Evolutionary conservation across 257 asterid genomes (phyloP).

Genomic region (Forsythia viridissima): DNA sequence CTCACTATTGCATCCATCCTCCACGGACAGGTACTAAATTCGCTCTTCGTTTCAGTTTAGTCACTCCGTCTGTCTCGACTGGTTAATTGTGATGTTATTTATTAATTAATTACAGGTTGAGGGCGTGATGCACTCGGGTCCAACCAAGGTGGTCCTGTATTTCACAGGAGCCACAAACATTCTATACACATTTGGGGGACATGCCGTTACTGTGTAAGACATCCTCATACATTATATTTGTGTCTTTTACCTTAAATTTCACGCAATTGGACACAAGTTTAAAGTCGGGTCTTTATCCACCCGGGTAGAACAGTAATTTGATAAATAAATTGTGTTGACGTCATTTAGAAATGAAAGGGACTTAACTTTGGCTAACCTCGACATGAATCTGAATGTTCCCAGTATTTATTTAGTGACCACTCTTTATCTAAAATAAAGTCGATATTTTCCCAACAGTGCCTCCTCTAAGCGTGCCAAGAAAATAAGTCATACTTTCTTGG

Average conservation of each 20-base stretch:
- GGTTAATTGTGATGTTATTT: not conserved
- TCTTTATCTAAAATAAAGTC: constrained; percentile 17
- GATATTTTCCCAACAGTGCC: constrained; percentile 23
- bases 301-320: constrained; percentile 26
- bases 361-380: constrained; percentile 31
- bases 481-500: constrained; percentile 25
- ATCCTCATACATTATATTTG: not conserved
- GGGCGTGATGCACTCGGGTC: constrained; percentile 81
- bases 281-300: constrained; percentile 13
- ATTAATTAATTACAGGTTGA: constrained; percentile 45
- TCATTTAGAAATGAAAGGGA: constrained; percentile 34
- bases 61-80: not conserved
- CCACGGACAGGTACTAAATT: constrained; percentile 73
- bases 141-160: constrained; percentile 72
- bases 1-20: constrained; percentile 81
- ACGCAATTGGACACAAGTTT: not conserved
- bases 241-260: constrained; percentile 11
- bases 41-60: too few species aligned
- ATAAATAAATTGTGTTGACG: not conserved
- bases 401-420: constrained; percentile 23
- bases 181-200: constrained; percentile 96
- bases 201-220: constrained; percentile 97
- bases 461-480: constrained; percentile 36
- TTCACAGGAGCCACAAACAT: constrained; percentile 94
- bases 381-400: constrained; percentile 28